Conservation (phyloP, 1,284 basidiomycete genomes). For the Puccinia polysora region DNA sequence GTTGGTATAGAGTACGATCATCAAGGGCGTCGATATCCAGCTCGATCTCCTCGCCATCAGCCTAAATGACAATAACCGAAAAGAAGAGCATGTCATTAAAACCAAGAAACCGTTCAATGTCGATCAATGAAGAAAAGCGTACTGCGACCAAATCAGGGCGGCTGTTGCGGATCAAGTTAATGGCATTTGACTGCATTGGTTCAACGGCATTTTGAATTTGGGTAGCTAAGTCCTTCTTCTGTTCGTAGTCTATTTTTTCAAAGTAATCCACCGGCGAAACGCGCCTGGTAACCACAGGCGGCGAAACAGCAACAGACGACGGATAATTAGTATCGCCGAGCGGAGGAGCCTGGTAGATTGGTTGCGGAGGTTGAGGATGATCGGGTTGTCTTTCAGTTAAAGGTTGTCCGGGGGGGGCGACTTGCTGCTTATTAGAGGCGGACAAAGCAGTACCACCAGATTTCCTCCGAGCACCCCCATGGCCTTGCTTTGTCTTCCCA, state of each 20-base stretch:
- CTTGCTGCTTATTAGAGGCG: slow-evolving; percentile 5
- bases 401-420: slow-evolving; percentile 7
- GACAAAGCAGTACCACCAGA: not conserved
- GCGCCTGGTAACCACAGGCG: not conserved
- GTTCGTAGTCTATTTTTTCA: slow-evolving; percentile 78
- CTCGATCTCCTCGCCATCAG: slow-evolving; percentile 93
- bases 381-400: not conserved
- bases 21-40: slow-evolving; percentile 89
- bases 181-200: slow-evolving; percentile 71
- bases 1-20: slow-evolving; percentile 71
- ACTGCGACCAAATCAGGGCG: slow-evolving; percentile 70
- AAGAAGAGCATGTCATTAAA: not conserved
- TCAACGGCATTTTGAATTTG: slow-evolving; percentile 77
- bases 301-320: not conserved
- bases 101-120: slow-evolving; percentile 13
- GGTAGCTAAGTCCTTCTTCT: slow-evolving; percentile 93
- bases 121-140: slow-evolving; percentile 54
- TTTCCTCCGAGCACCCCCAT: slow-evolving; percentile 3
- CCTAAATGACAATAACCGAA: slow-evolving; percentile 45
- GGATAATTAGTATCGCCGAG: slow-evolving; percentile 48
- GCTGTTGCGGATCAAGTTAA: slow-evolving; percentile 86
- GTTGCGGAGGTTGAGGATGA: slow-evolving; percentile 13
- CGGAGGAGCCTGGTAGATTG: slow-evolving; percentile 42
- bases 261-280: slow-evolving; percentile 53
- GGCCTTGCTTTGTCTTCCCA: not conserved